These are phyloP conservation scores for Dioscorea cayenensis DNA, from an alignment of 116 monocot genomes.

Conservation along the genomic window DNA sequence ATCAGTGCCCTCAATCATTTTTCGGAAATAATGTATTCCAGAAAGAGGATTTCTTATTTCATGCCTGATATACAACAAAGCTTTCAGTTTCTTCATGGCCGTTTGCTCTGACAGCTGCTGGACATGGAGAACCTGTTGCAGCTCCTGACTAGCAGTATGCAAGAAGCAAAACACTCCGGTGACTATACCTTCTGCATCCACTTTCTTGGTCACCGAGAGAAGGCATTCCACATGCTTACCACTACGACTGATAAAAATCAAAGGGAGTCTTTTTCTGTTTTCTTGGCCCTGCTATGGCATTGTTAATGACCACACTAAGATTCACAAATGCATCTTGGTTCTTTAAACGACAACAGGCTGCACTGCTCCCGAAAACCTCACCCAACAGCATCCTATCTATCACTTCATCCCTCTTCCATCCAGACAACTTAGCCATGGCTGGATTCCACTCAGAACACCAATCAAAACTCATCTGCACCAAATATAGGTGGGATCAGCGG, in stretches of 20 bases:
- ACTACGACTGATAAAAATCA: slow-evolving; percentile 41
- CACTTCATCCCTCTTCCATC: slow-evolving; percentile 73
- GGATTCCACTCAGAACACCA: slow-evolving; percentile 99
- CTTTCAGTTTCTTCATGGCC: slow-evolving; percentile 49
- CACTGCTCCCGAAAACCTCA: slow-evolving; percentile 74
- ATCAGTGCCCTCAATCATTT: slow-evolving; percentile 56
- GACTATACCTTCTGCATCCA: slow-evolving; percentile 44
- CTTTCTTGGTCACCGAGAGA: slow-evolving; percentile 70
- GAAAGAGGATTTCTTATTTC: slow-evolving; percentile 83
- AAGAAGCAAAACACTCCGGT: slow-evolving; percentile 92
- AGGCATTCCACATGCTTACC: slow-evolving; percentile 67
- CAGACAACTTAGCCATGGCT: slow-evolving; percentile 73
- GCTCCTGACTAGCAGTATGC: slow-evolving; percentile 66
- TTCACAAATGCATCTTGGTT: slow-evolving; percentile 68
- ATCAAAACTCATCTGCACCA: slow-evolving; percentile 89
- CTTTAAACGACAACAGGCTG: slow-evolving; percentile 63
- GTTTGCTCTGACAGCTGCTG: slow-evolving; percentile 64
- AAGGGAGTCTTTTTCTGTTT: slow-evolving; percentile 72
- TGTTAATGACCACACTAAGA: slow-evolving; percentile 76
- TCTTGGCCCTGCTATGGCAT: slow-evolving; percentile 72
- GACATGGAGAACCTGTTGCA: slow-evolving; percentile 67
- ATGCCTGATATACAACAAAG: slow-evolving; percentile 70
- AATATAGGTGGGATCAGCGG: slow-evolving; percentile 95
- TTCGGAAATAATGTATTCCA: slow-evolving; percentile 55
- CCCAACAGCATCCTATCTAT: slow-evolving; percentile 88